Conservation (phyloP, 306 rosid species). For the Gynostemma pentaphyllum region DNA sequence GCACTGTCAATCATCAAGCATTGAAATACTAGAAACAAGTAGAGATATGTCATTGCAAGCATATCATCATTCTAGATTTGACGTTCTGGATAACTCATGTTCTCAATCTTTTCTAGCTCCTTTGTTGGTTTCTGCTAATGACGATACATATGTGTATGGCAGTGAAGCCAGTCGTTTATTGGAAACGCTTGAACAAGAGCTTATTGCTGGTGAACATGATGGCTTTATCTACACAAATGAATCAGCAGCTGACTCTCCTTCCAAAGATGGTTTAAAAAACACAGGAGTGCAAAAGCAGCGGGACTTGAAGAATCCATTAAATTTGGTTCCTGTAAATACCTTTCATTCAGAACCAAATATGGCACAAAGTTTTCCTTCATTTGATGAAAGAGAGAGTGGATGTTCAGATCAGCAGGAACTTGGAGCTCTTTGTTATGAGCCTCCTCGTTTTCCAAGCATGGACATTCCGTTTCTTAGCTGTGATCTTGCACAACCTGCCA, state of each 20-base stretch:
- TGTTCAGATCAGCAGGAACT: constrained; percentile 41
- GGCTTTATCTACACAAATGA: constrained; percentile 43
- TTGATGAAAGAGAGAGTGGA: constrained; percentile 25
- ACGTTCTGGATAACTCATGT: constrained; percentile 25
- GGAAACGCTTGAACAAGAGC: constrained; percentile 41
- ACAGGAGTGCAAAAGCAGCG: constrained; percentile 33
- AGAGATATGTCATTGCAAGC: constrained; percentile 25
- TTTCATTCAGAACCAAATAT: constrained; percentile 36
- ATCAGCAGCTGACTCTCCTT: constrained; percentile 32
- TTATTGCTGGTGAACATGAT: constrained; percentile 33
- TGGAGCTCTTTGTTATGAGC: constrained; percentile 77
- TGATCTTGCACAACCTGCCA: constrained; percentile 72
- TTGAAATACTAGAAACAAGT: constrained; percentile 26
- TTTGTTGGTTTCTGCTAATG: constrained; percentile 34
- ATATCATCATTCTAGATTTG: constrained; percentile 27
- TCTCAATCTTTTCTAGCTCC: constrained; percentile 29
- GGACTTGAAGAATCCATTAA: constrained; percentile 35
- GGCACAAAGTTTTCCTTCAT: constrained; percentile 26
- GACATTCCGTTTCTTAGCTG: constrained; percentile 94
- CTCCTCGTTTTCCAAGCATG: constrained; percentile 90
- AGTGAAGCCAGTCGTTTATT: constrained; percentile 38
- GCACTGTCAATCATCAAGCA: constrained; percentile 30
- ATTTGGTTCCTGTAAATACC: constrained; percentile 62
- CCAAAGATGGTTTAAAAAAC: constrained; percentile 19
- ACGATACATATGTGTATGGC: constrained; percentile 26